Base-by-base conservation (phyloP, 164 flowering plant species). In the Saururus chinensis region DNA sequence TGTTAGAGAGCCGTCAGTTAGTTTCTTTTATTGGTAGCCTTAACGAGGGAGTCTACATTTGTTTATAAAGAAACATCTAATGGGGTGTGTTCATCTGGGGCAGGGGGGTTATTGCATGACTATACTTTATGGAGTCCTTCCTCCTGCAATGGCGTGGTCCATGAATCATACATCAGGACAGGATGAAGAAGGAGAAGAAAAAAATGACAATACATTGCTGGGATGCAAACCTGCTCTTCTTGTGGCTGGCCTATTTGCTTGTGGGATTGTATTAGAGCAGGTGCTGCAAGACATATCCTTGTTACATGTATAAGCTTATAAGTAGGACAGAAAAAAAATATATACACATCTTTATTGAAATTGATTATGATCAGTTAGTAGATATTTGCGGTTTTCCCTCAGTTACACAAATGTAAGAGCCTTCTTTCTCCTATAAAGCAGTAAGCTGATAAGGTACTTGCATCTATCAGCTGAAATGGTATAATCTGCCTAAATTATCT, bases 51-150 rank as follows among this genome's bases (percentile, higher is more conserved):
- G 11, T 12, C 14, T 45, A 21, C 4, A 22, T 54, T 54, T 21
- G 14, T 54, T 13, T 17, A 13, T 52, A 4, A 7, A 19, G 8
- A 8, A n/a, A 20, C 23, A 0, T 7, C 24, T 56, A 16, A 37
- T 14, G 4, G 14, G 40, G 7, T 20, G 13, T 21, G 40, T 54
- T 26, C 4, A 24, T 64, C 67, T 74, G 73, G 52, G 64, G 51
- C 68, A 88, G 90, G 90, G 96, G 10, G 92, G 92, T n/a, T 83
- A 84, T 63, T 86, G 90, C 64, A 83, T 88, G 92, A 79, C 83
- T 37, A 66, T 80, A 67, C 64, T 84, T 12, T 86, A 79, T 71
- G 96, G 96, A 61, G 77, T 86, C 63, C 84, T 89, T 24, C 96
- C 96, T 22, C 92, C 92, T 9, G 86, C 83, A 51, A 89, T 89